Percentiles rank a stretch among this genome's conserved stretches.
These are phyloP conservation scores for Patellaria atrata DNA, from an alignment of 495 filamentous ascomycete genomes.

Conservation along the genomic window DNA sequence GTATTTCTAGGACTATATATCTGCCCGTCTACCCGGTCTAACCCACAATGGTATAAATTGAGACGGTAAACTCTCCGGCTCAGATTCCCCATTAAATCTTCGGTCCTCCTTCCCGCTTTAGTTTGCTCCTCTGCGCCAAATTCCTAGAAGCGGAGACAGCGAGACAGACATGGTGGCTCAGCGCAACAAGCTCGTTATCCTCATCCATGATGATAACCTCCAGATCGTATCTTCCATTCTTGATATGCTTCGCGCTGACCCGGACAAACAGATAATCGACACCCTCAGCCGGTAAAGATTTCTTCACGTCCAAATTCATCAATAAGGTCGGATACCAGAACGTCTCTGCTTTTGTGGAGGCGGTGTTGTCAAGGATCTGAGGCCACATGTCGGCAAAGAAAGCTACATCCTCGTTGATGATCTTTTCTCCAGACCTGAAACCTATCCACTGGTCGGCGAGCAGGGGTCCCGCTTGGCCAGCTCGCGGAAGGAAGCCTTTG, in stretches of 20 bases:
- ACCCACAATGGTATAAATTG: too few relatives aligned
- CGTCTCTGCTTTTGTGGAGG: conserved; percentile 21
- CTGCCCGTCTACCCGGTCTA: too few relatives aligned
- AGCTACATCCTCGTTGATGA: conserved; percentile 33
- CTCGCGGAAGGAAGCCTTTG: conserved; percentile 40
- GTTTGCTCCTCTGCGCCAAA: conserved; percentile 21
- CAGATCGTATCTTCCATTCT: conserved; percentile 32
- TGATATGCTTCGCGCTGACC: conserved; percentile 29
- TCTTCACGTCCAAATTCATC: conserved; percentile 35
- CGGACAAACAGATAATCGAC: conserved; percentile 30
- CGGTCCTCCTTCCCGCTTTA: too few relatives aligned
- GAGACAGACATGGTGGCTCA: conserved; percentile 29
- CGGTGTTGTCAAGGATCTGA: conserved; percentile 35
- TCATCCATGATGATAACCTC: conserved; percentile 28
- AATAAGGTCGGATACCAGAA: conserved; percentile 73
- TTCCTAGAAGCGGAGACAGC: conserved; percentile 24
- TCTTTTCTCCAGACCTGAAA: conserved; percentile 28
- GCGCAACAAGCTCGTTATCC: conserved; percentile 26
- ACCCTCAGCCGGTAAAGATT: conserved; percentile 29
- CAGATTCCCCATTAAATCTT: too few relatives aligned
- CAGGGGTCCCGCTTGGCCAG: conserved; percentile 28
- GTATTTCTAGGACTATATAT: too few relatives aligned
- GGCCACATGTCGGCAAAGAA: conserved; percentile 53
- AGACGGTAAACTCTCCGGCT: too few relatives aligned
- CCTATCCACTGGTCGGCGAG: conserved; percentile 54